Base-by-base conservation (phyloP, 2,329 filamentous ascomycete species). In the Fusarium redolens region DNA sequence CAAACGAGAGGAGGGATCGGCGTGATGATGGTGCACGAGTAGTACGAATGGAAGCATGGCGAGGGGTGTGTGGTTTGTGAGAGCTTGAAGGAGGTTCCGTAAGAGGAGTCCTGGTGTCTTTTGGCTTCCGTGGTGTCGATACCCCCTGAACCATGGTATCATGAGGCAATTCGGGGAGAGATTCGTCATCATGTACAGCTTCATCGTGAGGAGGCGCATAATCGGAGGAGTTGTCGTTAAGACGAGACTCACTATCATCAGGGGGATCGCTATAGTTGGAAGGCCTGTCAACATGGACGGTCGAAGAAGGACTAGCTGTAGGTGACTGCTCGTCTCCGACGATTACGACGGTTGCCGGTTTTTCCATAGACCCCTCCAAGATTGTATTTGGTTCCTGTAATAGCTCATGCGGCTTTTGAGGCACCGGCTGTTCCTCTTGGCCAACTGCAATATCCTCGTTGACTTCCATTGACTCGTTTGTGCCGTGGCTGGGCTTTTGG, bases 1-100 rank as follows among this genome's bases (percentile, higher is more conserved):
- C 73, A 63, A 87, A 81, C 30, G 85, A 86, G 48, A 85, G 78
- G 56, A 86, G 79, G 50, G 84, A 82, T 63, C 76, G 79, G 31
- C 77, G 78, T 51, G 80, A 79, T 6, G 79, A 81, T 3, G 81
- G 76, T 11, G 70, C 73, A 15, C 67, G 75, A n/a, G 59, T 77
- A 55, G 80, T 72, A 50, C 59, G 75, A 52, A 72, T 75, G 50
- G 75, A 62, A 9, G 73, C 71, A 6, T 73, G 76, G 5, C 77
- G 68, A 30, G 76, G 78, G 8, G 79, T 80, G 44, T 70, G 75
- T 3, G 79, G 80, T 13, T 73, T 78, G 20, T 73, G 69, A 28
- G 75, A 63, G 10, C 63, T 75, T 25, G 73, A 76, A 14, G 69
- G 56, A 13, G 66, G 66, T 18, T 56, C 59, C 30, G 45, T n/a